Evolutionary conservation across 805 yeast genomes (phyloP).

Genomic region (Starmera caribaea): DNA sequence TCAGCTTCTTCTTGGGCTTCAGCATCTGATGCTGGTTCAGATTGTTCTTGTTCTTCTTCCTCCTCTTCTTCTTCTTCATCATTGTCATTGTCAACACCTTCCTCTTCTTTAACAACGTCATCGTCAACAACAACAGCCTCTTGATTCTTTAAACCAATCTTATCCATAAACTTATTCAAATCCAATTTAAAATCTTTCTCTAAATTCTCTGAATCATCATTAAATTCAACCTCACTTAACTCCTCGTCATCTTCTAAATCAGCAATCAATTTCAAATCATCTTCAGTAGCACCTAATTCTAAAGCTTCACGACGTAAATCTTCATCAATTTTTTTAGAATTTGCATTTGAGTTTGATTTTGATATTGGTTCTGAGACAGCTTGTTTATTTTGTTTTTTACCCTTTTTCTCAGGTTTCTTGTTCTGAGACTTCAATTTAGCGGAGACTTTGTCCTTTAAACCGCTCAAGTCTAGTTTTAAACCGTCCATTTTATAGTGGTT

Average conservation of each 20-base stretch:
- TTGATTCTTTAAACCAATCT: slow-evolving; percentile 48
- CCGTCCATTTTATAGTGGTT: slow-evolving; percentile 12
- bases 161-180: slow-evolving; percentile 51
- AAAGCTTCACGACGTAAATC: slow-evolving; percentile 61
- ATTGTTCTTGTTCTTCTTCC: slow-evolving; percentile 24
- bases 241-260: slow-evolving; percentile 42
- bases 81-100: slow-evolving; percentile 27
- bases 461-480: slow-evolving; percentile 26
- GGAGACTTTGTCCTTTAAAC: slow-evolving; percentile 57
- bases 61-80: slow-evolving; percentile 28
- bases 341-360: slow-evolving; percentile 5
- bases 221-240: slow-evolving; percentile 29
- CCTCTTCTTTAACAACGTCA: slow-evolving; percentile 30
- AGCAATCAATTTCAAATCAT: slow-evolving; percentile 57
- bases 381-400: slow-evolving; percentile 15
- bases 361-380: slow-evolving; percentile 10
- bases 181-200: slow-evolving; percentile 41
- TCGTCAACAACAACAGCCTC: slow-evolving; percentile 25
- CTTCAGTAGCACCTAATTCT: slow-evolving; percentile 80
- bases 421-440: slow-evolving; percentile 28
- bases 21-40: slow-evolving; percentile 16
- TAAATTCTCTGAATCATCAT: slow-evolving; percentile 20
- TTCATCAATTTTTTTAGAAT: slow-evolving; percentile 10
- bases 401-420: slow-evolving; percentile 11
- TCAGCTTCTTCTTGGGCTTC: slow-evolving; percentile 18